These are phyloP conservation scores for Panus rudis DNA, from an alignment of 768 basidiomycete genomes.

Conservation along the genomic window DNA sequence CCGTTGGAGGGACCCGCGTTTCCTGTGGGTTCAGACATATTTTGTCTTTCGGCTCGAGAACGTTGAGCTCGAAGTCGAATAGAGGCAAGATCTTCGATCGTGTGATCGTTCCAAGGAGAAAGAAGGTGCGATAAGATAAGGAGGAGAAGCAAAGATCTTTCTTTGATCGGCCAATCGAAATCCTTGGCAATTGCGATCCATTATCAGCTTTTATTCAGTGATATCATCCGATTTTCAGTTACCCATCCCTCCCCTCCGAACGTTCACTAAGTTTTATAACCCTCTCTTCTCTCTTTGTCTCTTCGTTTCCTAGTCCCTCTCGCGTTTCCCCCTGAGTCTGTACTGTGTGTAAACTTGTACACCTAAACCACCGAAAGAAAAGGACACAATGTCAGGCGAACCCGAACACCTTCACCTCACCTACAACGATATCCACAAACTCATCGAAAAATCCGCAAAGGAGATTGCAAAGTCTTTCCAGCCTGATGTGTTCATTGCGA, in stretches of 20 bases:
- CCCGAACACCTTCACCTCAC: constrained; percentile 65
- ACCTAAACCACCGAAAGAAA: too few relatives aligned
- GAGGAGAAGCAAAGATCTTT: too few relatives aligned
- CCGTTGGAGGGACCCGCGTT: constrained; percentile 3
- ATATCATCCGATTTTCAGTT: too few relatives aligned
- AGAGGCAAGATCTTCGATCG: neutral
- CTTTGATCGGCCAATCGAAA: too few relatives aligned
- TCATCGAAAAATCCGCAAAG: constrained; percentile 61
- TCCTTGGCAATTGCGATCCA: too few relatives aligned
- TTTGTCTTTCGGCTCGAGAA: neutral
- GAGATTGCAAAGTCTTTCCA: constrained; percentile 74
- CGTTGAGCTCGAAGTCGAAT: neutral
- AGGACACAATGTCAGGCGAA: constrained; percentile 24
- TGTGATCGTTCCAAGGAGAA: too few relatives aligned
- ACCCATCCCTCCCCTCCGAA: neutral
- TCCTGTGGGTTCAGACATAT: constrained; percentile 15
- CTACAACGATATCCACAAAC: constrained; percentile 90
- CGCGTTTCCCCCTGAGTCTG: constrained; percentile 3
- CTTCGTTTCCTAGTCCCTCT: neutral
- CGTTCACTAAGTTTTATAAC: neutral
- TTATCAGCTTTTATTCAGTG: too few relatives aligned
- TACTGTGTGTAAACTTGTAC: too few relatives aligned
- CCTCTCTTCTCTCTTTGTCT: neutral
- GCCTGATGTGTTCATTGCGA: constrained; percentile 82
- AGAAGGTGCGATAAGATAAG: too few relatives aligned